Base-by-base conservation (phyloP, 345 rosid species). In the Cardamine resedifolia region DNA sequence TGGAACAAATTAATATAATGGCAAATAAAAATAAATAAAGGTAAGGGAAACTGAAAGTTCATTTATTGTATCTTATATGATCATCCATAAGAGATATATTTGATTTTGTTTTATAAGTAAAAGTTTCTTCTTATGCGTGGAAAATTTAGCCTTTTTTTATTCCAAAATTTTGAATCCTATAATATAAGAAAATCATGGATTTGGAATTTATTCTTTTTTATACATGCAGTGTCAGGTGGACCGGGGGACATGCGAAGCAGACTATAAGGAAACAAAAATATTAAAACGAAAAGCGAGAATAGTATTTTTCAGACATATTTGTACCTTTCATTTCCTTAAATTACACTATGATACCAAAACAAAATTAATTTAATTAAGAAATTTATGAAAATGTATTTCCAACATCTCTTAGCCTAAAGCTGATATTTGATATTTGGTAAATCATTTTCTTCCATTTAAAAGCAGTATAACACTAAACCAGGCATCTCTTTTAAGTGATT, bases 231-330 rank as follows among this genome's bases (percentile, higher is more conserved):
- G 78, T 75, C 78, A 67, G 58, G 74, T 75, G 74, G 73, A 51
- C 73, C 73, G 68, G 73, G 78, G 73, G 57, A 75, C 78, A 75
- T 61, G 57, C 60, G 63, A 60, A 43, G 43, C 64, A 60, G 18
- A 75, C 58, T 43, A 62, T 28, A 43, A n/a, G 73, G 62, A 67
- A 59, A 31, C 45, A 34, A 61, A 68, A 41, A 20, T 44, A 33
- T 66, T 66, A 18, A 28, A 36, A 50, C 51, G 31, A 16, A 57
- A 57, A 27, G 51, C 10, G 6, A 58, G 27, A 74, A 36, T 74
- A 10, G n/a, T 51, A 12, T 47, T 45, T 15, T 41, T 47, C 4
- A 11, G 57, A 47, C 31, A 4, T 48, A 11, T 48, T 63, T 44
- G n/a, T 64, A 26, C 52, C 31, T 49, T 50, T 48, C 58, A 4